phyloP scores from a whole-genome alignment of 2,329 filamentous ascomycete species.

The Canariomyces notabilis region DNA sequence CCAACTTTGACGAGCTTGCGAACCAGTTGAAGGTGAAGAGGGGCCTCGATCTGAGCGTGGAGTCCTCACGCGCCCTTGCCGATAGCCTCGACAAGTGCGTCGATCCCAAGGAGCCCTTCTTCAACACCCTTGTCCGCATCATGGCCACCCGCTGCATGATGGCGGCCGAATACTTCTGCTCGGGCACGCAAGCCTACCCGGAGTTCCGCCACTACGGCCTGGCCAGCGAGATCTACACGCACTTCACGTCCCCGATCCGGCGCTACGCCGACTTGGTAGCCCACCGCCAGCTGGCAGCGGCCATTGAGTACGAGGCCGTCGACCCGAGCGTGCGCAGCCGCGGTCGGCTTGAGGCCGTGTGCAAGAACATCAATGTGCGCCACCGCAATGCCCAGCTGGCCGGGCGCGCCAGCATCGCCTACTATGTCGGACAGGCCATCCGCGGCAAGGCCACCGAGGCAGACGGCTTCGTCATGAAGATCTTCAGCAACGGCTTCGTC shows the following conservation, averaged over 20 bases:
- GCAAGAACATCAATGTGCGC: constrained; percentile 96
- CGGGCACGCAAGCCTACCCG: constrained; percentile 84
- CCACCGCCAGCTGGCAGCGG: constrained; percentile 89
- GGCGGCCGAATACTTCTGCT: constrained; percentile 96
- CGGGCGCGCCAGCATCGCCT: constrained; percentile 88
- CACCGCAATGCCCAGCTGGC: constrained; percentile 97
- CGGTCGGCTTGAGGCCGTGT: constrained; percentile 83
- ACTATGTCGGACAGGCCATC: constrained; percentile 95
- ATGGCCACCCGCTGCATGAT: constrained; percentile 99
- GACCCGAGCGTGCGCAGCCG: constrained; percentile 76
- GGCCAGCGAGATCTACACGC: constrained; percentile 94
- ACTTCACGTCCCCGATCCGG: constrained; percentile 95
- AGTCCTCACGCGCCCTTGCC: constrained; percentile 88
- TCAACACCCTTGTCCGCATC: constrained; percentile 97
- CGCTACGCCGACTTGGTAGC: constrained; percentile 96
- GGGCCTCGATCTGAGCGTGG: constrained; percentile 71
- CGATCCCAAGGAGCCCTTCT: constrained; percentile 80
- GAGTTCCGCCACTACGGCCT: constrained; percentile 98
- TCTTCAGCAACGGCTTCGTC: constrained; percentile 96
- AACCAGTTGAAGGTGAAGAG: constrained; percentile 88
- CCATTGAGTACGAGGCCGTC: constrained; percentile 87
- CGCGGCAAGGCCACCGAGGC: constrained; percentile 72
- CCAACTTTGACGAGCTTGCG: constrained; percentile 91
- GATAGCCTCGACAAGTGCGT: constrained; percentile 84
- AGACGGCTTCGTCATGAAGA: constrained; percentile 92